Evolutionary conservation across 2,329 filamentous ascomycete species (phyloP), one percentile per base, ranked within the genome.

Genomic region (Stagonosporopsis cucurbitacearum): DNA sequence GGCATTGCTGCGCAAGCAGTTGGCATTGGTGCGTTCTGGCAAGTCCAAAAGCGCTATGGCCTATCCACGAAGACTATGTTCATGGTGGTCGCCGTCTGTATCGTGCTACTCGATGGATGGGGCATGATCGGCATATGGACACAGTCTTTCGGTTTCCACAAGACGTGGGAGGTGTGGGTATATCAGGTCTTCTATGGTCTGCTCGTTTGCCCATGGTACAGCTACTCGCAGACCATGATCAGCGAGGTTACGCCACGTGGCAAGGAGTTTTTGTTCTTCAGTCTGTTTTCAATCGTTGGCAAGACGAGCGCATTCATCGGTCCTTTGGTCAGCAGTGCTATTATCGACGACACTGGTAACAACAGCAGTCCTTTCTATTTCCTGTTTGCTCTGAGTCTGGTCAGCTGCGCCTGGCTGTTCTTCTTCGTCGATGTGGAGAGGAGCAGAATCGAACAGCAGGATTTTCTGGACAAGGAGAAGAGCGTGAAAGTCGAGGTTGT

Each of bases 261-360:
- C 33, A 86, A 88, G 65, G 88, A 89, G 62, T 89, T 88, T 64
- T 75, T 90, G 11, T 90, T 90, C 78, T 90, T 90, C 79, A 84
- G 81, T 42, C 73, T 90, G 1, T 89, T 89, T 74, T 86, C 82
- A 58, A 88, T 89, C 63, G 83, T 89, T 25, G 86, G 87, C 40
- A 90, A 90, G 74, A 87, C 86, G 0, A 86, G 82, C 7, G 85
- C 82, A 1, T 89, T 89, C 63, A 88, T 90, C 51, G 87, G 87
- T 0, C 88, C 87, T 0, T 75, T 90, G 23, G 86, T 90, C n/a
- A 86, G 83, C 53, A 85, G 82, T 59, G 87, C 87, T 6, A 90
- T 90, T 54, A 88, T 90, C 52, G 86, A 89, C 67, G 83, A 83
- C 0, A 81, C 79, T 6, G 79, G 73, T 2, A 83, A 88, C 65